These are phyloP conservation scores for Metschnikowia picachoensis DNA, from an alignment of 805 yeast species.

Conservation along the genomic window DNA sequence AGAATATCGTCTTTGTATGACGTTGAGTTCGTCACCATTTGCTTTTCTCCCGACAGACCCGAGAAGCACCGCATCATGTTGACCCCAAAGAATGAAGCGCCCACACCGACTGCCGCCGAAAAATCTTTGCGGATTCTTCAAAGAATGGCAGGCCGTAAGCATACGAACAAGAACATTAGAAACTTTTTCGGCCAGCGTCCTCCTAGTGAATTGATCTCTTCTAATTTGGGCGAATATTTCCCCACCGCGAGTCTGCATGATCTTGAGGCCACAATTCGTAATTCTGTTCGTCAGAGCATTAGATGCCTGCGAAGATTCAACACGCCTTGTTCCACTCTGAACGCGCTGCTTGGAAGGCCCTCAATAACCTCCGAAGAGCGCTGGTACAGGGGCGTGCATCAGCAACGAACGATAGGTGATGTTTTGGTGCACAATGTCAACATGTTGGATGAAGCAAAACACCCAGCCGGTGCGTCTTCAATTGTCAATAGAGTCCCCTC, in stretches of 20 bases:
- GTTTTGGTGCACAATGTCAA: slow-evolving; percentile 52
- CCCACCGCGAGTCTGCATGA: slow-evolving; percentile 74
- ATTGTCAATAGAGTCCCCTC: slow-evolving; percentile 27
- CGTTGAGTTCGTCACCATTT: slow-evolving; percentile 76
- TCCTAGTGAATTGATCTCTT: slow-evolving; percentile 85
- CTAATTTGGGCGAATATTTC: slow-evolving; percentile 85
- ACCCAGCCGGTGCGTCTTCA: slow-evolving; percentile 24
- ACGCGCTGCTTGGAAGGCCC: slow-evolving; percentile 17
- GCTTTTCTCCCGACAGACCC: slow-evolving; percentile 67
- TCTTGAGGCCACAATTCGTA: slow-evolving; percentile 75
- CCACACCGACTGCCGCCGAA: slow-evolving; percentile 56
- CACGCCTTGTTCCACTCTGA: slow-evolving; percentile 14
- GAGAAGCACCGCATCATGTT: slow-evolving; percentile 71
- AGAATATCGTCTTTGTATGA: slow-evolving; percentile 53
- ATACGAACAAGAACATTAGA: slow-evolving; percentile 27
- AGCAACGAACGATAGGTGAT: slow-evolving; percentile 56
- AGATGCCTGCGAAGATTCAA: slow-evolving; percentile 46
- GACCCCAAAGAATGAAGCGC: slow-evolving; percentile 60
- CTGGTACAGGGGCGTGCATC: slow-evolving; percentile 6
- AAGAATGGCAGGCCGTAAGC: slow-evolving; percentile 16
- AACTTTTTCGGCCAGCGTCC: slow-evolving; percentile 85
- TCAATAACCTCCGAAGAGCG: slow-evolving; percentile 18
- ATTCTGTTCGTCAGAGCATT: slow-evolving; percentile 76
- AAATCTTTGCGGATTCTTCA: slow-evolving; percentile 47
- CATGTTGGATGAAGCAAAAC: slow-evolving; percentile 49